A percentile compares a stretch with the other conserved stretches of the same genome.
Conservation (phyloP, 2,329 filamentous ascomycete genomes). For the Pyricularia grisea region DNA sequence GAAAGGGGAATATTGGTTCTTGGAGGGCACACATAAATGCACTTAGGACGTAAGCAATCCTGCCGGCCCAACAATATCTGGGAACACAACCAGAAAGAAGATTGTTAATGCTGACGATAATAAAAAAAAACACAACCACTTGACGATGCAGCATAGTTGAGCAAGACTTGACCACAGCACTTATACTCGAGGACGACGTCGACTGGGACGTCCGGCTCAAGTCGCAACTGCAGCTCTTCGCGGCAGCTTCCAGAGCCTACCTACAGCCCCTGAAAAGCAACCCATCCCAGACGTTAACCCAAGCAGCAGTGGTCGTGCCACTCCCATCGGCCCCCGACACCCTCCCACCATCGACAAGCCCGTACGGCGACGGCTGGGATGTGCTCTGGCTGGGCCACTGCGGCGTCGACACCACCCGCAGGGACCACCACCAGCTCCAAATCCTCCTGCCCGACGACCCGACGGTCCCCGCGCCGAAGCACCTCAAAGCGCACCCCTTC, state of each 20-base stretch:
- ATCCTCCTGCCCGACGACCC: slow-evolving; percentile 18
- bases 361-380: slow-evolving; percentile 43
- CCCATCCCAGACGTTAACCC: background rate
- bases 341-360: slow-evolving; percentile 15
- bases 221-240: slow-evolving; percentile 32
- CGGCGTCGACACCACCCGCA: slow-evolving; percentile 12
- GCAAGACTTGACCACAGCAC: slow-evolving; percentile 32
- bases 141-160: slow-evolving; percentile 26
- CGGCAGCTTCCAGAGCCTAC: slow-evolving; percentile 24
- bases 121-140: background rate
- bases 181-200: slow-evolving; percentile 47
- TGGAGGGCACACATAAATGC: slow-evolving; percentile 34
- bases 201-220: slow-evolving; percentile 47
- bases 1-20: slow-evolving; percentile 21
- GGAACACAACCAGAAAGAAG: background rate
- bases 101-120: background rate
- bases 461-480: slow-evolving; percentile 23
- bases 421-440: background rate
- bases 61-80: background rate
- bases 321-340: background rate
- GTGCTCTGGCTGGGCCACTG: slow-evolving; percentile 43
- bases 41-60: slow-evolving; percentile 15
- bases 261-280: slow-evolving; percentile 19
- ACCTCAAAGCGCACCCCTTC: slow-evolving; percentile 27
- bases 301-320: background rate